Percentiles rank a stretch among this genome's conserved stretches.
Conservation (phyloP, 73 alveolate species). For the Uronychia setigera region DNA sequence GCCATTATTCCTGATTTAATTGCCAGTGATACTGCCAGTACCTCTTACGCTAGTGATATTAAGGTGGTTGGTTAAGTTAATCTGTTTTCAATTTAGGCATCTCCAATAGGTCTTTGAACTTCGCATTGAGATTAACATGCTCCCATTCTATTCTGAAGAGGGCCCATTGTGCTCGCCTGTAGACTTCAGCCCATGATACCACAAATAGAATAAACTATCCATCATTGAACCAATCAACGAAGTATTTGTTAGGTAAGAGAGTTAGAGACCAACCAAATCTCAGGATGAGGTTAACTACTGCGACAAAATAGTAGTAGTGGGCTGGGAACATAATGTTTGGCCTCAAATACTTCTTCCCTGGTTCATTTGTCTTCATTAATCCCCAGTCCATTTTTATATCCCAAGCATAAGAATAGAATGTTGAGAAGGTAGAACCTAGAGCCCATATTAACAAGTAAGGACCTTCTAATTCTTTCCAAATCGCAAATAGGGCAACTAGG, state of each 20-base stretch:
- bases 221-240: no score
- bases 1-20: no score
- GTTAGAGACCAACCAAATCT: slow-evolving; percentile 82
- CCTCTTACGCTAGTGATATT: no score
- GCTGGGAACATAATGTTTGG: slow-evolving; percentile 74
- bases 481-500: slow-evolving; percentile 17
- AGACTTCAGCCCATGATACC: slow-evolving; percentile 71
- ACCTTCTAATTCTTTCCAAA: neutral
- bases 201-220: slow-evolving; percentile 59
- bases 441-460: slow-evolving; percentile 4
- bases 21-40: no score
- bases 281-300: slow-evolving; percentile 63
- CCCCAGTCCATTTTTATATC: slow-evolving; percentile 91
- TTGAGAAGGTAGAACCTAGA: slow-evolving; percentile 15
- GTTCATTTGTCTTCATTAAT: slow-evolving; percentile 33
- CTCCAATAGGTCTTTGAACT: no score
- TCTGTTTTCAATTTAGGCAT: no score
- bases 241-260: slow-evolving; percentile 55
- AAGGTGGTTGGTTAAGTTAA: no score
- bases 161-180: slow-evolving; percentile 86
- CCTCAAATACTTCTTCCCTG: slow-evolving; percentile 51
- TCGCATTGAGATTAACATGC: no score
- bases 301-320: slow-evolving; percentile 70
- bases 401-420: slow-evolving; percentile 72
- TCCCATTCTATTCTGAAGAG: slow-evolving; percentile 85